A percentile compares a stretch with the other conserved stretches of the same genome.
phyloP scores from a whole-genome alignment of 495 filamentous ascomycete species.

The Talaromyces stipitatus region DNA sequence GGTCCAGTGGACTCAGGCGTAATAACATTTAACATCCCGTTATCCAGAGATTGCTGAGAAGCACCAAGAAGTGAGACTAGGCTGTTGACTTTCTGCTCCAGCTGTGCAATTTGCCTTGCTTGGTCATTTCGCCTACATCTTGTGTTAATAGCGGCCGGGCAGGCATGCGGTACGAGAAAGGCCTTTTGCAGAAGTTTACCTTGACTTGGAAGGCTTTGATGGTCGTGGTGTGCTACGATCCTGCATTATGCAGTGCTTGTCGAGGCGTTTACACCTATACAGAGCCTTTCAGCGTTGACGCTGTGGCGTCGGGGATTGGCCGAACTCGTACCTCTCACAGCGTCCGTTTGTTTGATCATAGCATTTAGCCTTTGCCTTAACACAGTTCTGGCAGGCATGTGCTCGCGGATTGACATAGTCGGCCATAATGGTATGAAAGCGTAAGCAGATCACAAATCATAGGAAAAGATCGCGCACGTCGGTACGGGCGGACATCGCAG shows the following conservation, averaged over 20 bases:
- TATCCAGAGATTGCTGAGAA: constrained; percentile 3
- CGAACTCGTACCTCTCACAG: constrained; percentile 1
- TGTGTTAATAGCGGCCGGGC: not conserved
- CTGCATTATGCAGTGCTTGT: constrained; percentile 6
- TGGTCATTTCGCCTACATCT: constrained; percentile 5
- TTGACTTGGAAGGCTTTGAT: constrained; percentile 3
- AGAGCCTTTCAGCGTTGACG: not conserved
- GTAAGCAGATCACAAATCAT: not conserved
- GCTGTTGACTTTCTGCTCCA: constrained; percentile 3
- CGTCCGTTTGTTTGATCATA: not conserved
- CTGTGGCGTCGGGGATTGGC: not conserved
- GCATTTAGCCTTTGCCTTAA: constrained; percentile 4
- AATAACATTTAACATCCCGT: constrained; percentile 1
- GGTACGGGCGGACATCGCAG: not conserved
- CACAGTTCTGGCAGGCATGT: constrained; percentile 4
- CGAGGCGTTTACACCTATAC: constrained; percentile 6
- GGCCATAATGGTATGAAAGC: not conserved
- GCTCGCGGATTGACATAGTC: constrained; percentile 4
- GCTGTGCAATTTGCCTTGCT: constrained; percentile 3
- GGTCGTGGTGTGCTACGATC: constrained; percentile 6
- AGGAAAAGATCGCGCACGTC: not conserved
- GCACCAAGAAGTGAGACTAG: constrained; percentile 4
- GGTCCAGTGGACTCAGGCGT: constrained; percentile 3
- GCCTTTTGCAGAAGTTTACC: constrained; percentile 1
- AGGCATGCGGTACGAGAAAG: not conserved